Evolutionary conservation across 768 basidiomycete genomes (phyloP), one percentile per base, ranked within the genome.

Genomic region (Boletales sp.): DNA sequence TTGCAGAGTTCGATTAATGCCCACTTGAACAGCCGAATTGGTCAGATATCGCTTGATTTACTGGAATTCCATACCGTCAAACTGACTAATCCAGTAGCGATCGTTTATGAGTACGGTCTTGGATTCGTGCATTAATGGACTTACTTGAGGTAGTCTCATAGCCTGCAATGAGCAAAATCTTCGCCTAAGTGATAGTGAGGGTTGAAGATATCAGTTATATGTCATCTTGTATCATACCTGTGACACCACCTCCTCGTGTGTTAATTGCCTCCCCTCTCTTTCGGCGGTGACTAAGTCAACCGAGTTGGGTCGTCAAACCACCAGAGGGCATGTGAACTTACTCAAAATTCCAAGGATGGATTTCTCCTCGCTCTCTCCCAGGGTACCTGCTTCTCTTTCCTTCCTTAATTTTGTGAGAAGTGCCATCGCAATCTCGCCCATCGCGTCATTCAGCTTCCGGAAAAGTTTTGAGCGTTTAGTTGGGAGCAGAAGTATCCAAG

Each of bases 1-100:
- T 69, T 69, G 2, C 68, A 72, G 0, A 84, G 70, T 52, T 83
- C 81, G n/a, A 84, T 73, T 0, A 85, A 66, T 1, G 78, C 75
- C 81, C 82, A 84, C 77, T 78, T 19, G 15, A 21, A 6, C 8
- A 12, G 14, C n/a, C 43, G 2, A 30, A 36, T 19, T 0, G 13
- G 18, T 27, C 24, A 27, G 24, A 27, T 27, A 27, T 27, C 24
- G 24, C 4, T 27, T 24, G 34, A 1, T 17, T 9, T 19, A 2
- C 13, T 12, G 10, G 4, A 0, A 35, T n/a, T 43, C 7, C 24
- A 27, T 32, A 55, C 59, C 10, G 50, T 61, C 41, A 65, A 34
- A 31, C 24, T 55, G 9, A 57, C 63, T 65, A 15, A 27, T 27
- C 24, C 24, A 27, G 7, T 27, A n/a, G 15, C 3, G 10, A 39